Base-by-base conservation (phyloP, 2,329 filamentous ascomycete genomes). In the Falciphora oryzae region DNA sequence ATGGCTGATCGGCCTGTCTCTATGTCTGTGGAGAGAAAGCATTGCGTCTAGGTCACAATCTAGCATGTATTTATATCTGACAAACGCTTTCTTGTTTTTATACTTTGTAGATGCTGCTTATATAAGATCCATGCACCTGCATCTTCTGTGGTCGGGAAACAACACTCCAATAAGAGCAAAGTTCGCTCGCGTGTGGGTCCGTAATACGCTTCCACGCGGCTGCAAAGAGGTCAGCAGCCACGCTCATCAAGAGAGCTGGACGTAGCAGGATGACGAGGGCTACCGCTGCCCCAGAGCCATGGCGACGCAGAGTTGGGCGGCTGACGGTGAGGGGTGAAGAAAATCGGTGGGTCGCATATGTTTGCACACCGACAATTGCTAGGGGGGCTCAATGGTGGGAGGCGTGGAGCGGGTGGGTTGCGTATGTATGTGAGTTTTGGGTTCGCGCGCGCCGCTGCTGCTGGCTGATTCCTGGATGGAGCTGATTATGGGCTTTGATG, bases 331-430 rank as follows among this genome's bases (percentile, higher is more conserved):
- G 44, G 44, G 18, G 44, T 22, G 44, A 25, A 53, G 44, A 22
- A n/a, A 53, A n/a, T 5, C n/a, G 44, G 44, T 53, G 44, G 44
- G 44, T 53, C 44, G 5, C 18, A 10, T n/a, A 25, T 53, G n/a
- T n/a, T n/a, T 53, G 44, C n/a, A 53, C 44, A 53, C 44, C 44
- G 44, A 53, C 44, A 53, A 53, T 53, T 53, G 44, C 44, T 53
- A 25, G 44, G 44, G 44, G 44, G 16, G 6, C 10, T 53, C 38
- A 11, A 44, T n/a, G 44, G 44, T 53, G 44, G 44, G 22, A 53
- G n/a, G 44, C 44, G 44, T 53, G 44, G 44, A 53, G 44, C 44
- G 44, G 44, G 44, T 53, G 44, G 44, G 44, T 53, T 53, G 44
- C 44, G 44, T n/a, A n/a, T n/a, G n/a, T n/a, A n/a, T n/a, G n/a